These are phyloP conservation scores for Ogataea kodamae DNA, from an alignment of 805 yeast genomes.

Conservation along the genomic window DNA sequence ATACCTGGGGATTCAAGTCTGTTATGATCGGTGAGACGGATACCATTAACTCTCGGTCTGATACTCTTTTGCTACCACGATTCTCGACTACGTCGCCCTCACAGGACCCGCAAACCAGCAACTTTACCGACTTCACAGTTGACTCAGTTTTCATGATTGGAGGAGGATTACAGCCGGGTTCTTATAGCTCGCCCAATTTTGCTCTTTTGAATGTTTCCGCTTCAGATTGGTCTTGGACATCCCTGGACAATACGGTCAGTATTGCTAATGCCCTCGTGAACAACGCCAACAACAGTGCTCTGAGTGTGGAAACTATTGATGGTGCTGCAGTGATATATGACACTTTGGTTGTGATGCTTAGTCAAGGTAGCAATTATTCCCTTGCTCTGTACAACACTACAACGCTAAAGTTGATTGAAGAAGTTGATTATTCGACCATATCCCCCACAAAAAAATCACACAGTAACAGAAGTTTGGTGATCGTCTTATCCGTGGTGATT, in stretches of 20 bases:
- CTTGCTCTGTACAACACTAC: constrained; percentile 42
- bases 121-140: constrained; percentile 35
- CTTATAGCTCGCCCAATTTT: constrained; percentile 40
- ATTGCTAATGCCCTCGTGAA: constrained; percentile 24
- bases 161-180: constrained; percentile 44
- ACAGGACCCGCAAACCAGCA: constrained; percentile 17
- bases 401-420: constrained; percentile 33
- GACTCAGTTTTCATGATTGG: constrained; percentile 54
- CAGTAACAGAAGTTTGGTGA: constrained; percentile 33
- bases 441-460: constrained; percentile 5
- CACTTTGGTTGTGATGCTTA: constrained; percentile 44
- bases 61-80: constrained; percentile 53
- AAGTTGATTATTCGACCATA: constrained; percentile 31
- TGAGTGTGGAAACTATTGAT: constrained; percentile 29
- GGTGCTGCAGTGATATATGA: constrained; percentile 55
- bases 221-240: constrained; percentile 44
- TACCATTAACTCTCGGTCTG: constrained; percentile 50
- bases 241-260: constrained; percentile 28
- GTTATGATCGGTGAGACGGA: constrained; percentile 32
- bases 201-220: constrained; percentile 37
- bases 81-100: constrained; percentile 33
- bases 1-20: constrained; percentile 61
- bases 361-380: constrained; percentile 25
- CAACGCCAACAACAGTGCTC: constrained; percentile 16
- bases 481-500: constrained; percentile 44